Percentiles rank a stretch among this genome's conserved stretches.
Evolutionary conservation across 768 basidiomycete species (phyloP).

Genomic region (Macrolepiota albuminosa): DNA sequence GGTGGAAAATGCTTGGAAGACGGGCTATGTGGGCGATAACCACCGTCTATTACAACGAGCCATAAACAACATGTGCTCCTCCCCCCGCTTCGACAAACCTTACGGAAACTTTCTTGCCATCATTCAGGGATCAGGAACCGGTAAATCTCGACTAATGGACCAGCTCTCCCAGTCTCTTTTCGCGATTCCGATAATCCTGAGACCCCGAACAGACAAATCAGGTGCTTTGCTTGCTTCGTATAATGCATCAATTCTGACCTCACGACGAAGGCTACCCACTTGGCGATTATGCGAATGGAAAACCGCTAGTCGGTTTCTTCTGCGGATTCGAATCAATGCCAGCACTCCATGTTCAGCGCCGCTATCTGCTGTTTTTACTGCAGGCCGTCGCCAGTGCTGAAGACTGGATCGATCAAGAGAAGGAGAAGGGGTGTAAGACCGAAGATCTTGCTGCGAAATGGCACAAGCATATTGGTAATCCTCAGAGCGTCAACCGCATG

Average conservation of each 20-base stretch:
- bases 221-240: background rate
- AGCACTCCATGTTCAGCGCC: background rate
- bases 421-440: no score
- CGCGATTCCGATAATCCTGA: background rate
- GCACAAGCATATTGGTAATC: background rate
- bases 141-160: conserved; percentile 7
- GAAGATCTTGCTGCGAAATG: background rate
- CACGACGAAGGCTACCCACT: background rate
- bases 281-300: background rate
- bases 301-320: background rate
- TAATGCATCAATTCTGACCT: background rate
- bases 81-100: background rate
- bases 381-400: background rate
- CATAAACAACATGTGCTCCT: background rate
- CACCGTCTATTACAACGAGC: background rate
- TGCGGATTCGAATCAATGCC: background rate
- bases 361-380: background rate
- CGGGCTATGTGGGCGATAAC: background rate
- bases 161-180: conserved; percentile 1
- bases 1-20: background rate
- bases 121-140: conserved; percentile 5
- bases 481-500: background rate
- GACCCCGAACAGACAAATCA: background rate
- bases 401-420: background rate
- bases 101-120: background rate